Evolutionary conservation across 352 stramenopile genomes (phyloP), one percentile per base, ranked within the genome.

Genomic region (Phytophthora meadii): DNA sequence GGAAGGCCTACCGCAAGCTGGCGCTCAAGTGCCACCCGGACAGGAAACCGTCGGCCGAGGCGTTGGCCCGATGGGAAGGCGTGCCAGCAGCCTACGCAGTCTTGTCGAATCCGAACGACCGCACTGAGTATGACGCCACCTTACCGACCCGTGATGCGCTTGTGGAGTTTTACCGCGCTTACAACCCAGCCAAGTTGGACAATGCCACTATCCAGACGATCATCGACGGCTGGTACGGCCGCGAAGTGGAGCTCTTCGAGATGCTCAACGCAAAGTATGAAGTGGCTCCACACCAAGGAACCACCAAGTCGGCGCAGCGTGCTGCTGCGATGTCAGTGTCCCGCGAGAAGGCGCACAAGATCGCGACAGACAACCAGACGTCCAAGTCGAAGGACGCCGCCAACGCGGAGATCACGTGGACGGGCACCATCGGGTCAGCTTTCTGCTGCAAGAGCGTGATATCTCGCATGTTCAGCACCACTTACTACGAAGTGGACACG

Each of bases 211-310:
- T 95, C 61, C 74, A 93, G 65, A 92, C 87, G 8, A 93, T 95
- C 55, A 93, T 95, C 41, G 87, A 95, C 62, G 84, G 87, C 28
- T 95, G 87, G 87, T 88, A 90, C 49, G 87, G 84, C 40, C 84
- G 84, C 27, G 87, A 95, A 45, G 80, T 95, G 27, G 87, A 95
- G 74, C 75, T 95, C 34, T 95, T 95, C 57, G 80, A 87, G 67
- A 95, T 95, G 87, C 84, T 95, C 32, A 91, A 91, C 50, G 58
- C 79, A 55, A 95, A 95, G 69, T 95, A 95, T 62, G 87, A 95
- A 68, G 88, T 95, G 61, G 76, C 79, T 15, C 81, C 87, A 25
- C 84, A 93, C 48, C 77, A 92, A 55, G 87, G 87, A 19, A 82
- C 81, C 17, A 88, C 87, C 53, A 85, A 81, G 50, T 64, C 63